These are phyloP conservation scores for Gastrodia elata DNA, from an alignment of 106 monocot genomes.

Conservation along the genomic window DNA sequence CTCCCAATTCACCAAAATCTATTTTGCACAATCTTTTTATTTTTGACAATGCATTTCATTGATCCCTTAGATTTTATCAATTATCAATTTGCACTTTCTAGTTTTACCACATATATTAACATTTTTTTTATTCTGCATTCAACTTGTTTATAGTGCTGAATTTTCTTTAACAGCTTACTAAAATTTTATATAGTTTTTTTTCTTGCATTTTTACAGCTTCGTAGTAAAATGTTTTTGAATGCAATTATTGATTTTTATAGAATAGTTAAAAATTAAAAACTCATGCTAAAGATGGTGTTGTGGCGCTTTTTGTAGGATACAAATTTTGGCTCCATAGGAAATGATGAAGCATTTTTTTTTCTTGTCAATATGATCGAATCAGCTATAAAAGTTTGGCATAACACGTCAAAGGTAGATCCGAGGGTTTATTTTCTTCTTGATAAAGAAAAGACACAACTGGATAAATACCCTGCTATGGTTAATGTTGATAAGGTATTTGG, in stretches of 20 bases:
- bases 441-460: slow-evolving; percentile 53
- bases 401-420: slow-evolving; percentile 55
- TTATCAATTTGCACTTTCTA: no score
- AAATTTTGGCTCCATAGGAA: slow-evolving; percentile 33
- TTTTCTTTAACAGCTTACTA: background rate
- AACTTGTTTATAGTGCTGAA: background rate
- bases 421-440: slow-evolving; percentile 76
- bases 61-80: no score
- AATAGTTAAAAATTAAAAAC: background rate
- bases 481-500: slow-evolving; percentile 80
- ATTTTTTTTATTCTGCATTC: background rate
- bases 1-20: background rate
- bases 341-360: slow-evolving; percentile 57
- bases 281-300: slow-evolving; percentile 1
- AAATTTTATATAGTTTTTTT: background rate
- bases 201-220: background rate
- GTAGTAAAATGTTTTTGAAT: background rate
- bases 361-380: slow-evolving; percentile 55
- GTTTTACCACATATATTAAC: no score
- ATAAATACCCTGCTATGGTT: slow-evolving; percentile 72
- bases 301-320: slow-evolving; percentile 32
- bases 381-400: slow-evolving; percentile 83
- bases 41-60: background rate
- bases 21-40: background rate
- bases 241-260: background rate